Percentiles rank a stretch among this genome's conserved stretches.
Evolutionary conservation across 2,329 filamentous ascomycete genomes (phyloP).

Genomic region (Penicillium fuscoglaucum): DNA sequence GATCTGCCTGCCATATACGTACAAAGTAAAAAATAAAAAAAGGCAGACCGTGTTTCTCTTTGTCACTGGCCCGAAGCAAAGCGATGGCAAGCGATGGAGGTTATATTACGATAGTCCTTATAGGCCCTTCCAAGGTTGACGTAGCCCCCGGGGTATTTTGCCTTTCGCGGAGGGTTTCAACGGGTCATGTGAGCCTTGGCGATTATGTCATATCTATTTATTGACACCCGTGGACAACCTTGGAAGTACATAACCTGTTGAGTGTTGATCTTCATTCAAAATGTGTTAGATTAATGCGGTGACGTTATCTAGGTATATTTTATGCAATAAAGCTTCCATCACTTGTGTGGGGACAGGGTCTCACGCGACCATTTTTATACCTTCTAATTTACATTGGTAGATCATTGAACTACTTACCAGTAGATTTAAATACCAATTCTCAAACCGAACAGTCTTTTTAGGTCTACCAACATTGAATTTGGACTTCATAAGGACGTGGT

Average conservation of each 20-base stretch:
- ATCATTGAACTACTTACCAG: neutral
- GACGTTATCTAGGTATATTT: neutral
- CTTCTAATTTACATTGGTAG: neutral
- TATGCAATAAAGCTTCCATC: no score
- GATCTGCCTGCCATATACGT: slow-evolving; percentile 12
- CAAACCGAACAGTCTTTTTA: neutral
- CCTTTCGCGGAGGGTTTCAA: slow-evolving; percentile 9
- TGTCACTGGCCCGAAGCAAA: slow-evolving; percentile 36
- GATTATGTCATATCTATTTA: slow-evolving; percentile 8
- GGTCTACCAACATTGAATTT: neutral
- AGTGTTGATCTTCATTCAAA: neutral
- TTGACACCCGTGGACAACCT: no score
- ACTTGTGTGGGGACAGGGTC: no score
- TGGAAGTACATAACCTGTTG: no score
- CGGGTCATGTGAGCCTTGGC: slow-evolving; percentile 13
- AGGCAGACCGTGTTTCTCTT: slow-evolving; percentile 25
- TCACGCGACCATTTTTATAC: no score
- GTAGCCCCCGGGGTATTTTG: slow-evolving; percentile 4
- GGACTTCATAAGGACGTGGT: neutral
- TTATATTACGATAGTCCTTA: slow-evolving; percentile 16
- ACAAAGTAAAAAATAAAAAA: neutral
- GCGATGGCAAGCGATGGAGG: slow-evolving; percentile 35
- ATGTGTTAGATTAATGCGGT: neutral
- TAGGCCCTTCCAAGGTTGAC: slow-evolving; percentile 12
- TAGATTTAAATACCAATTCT: neutral